Evolutionary conservation across 148 eudicot genomes (phyloP).

Genomic region (Cornus suecica): DNA sequence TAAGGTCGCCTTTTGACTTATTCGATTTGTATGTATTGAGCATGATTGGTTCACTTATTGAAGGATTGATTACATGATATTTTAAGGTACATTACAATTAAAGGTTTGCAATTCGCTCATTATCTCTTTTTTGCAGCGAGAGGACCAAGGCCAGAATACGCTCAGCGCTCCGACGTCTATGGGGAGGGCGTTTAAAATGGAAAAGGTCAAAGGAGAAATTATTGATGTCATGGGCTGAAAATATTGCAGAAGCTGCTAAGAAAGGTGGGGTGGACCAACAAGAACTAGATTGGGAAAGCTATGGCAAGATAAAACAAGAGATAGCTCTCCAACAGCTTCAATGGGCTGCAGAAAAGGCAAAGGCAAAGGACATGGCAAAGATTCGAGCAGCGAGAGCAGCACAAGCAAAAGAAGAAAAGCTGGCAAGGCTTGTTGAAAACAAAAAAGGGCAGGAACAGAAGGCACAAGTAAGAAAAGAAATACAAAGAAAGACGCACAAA

Average conservation of each 20-base stretch:
- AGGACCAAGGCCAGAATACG: slow-evolving; percentile 65
- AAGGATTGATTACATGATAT: not conserved
- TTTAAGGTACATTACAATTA: not conserved
- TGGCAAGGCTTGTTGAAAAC: slow-evolving; percentile 28
- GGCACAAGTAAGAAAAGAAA: slow-evolving; percentile 26
- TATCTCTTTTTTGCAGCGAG: slow-evolving; percentile 49
- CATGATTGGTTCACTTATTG: not conserved
- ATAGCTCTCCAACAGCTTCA: slow-evolving; percentile 40
- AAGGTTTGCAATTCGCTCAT: not conserved
- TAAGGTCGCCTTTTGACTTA: not conserved
- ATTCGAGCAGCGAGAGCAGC: slow-evolving; percentile 23
- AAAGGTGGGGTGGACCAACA: slow-evolving; percentile 59
- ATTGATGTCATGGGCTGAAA: slow-evolving; percentile 61
- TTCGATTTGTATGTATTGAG: not conserved
- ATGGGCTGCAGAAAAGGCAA: slow-evolving; percentile 42
- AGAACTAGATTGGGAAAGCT: slow-evolving; percentile 81
- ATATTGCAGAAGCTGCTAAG: slow-evolving; percentile 77
- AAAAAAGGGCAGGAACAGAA: slow-evolving; percentile 35
- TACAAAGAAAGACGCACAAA: slow-evolving; percentile 26
- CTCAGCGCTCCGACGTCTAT: slow-evolving; percentile 54
- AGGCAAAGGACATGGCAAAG: slow-evolving; percentile 42
- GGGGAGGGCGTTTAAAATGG: slow-evolving; percentile 64
- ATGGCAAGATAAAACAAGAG: slow-evolving; percentile 52
- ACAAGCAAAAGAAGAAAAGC: slow-evolving; percentile 36
- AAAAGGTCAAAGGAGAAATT: slow-evolving; percentile 63